Base-by-base conservation (phyloP, 805 yeast genomes). In the Kazachstania martiniae region DNA sequence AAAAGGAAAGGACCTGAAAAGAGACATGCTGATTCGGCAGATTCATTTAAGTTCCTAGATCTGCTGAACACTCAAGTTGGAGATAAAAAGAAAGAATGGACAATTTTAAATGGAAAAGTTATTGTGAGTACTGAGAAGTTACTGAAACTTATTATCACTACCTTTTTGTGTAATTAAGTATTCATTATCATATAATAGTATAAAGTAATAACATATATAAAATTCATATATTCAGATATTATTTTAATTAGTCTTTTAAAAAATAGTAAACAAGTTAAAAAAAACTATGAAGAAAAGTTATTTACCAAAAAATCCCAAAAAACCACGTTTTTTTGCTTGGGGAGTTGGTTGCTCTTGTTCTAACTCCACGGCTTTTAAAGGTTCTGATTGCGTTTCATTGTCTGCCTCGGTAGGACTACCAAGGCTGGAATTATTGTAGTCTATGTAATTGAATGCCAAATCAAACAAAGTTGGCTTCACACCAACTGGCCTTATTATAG, bases 401-500 rank as follows among this genome's bases (percentile, higher is more conserved):
- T 33, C 12, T 28, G 37, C 28, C 10, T 40, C 34, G 18, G 37
- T 17, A 37, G 21, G n/a, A 6, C 13, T 8, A 8, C n/a, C 25
- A 9, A 8, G 6, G 3, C 30, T 12, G 3, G 22, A 9, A 5
- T n/a, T 19, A 25, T 59, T 62, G 47, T 75, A 77, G 22, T 66
- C 64, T 33, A 87, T 69, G 49, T 82, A 86, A 53, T 86, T 87
- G 63, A 66, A 87, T 0, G 94, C 97, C 42, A 84, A 65, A 53
- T 89, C 98, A 47, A 85, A 91, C 47, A 87, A 69, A 8, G 86
- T 94, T 0, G 98, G 95, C 58, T 91, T 89, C 36, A 78, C 72
- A 33, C 75, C 68, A 2, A 82, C 72, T 1, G 93, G 81, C 40
- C 59, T 62, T 25, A 85, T 30, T n/a, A 46, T 42, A 34, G 71